Base-by-base conservation (phyloP, 805 yeast species). In the Blastobotrys parvus region DNA sequence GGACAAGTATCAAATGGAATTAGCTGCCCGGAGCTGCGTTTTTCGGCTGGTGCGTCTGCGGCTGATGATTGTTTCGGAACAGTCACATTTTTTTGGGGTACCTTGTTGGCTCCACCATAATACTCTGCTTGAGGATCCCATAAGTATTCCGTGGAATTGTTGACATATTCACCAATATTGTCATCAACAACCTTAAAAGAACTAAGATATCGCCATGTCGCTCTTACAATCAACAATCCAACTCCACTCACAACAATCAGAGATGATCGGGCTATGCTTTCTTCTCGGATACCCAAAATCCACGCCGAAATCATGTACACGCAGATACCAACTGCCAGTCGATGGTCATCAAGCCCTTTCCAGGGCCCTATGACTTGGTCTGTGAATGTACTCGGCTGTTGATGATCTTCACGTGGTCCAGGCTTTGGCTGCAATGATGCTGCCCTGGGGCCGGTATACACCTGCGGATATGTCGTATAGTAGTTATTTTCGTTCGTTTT, bases 241-340 rank as follows among this genome's bases (percentile, higher is more conserved):
- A 38, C 31, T 4, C 35, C 42, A 13, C 17, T 27, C 22, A 38
- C 20, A 4, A 30, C 42, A 11, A 38, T 29, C 20, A 38, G 8
- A 4, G 29, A 29, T 8, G 31, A 31, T 17, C 19, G 42, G 6
- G 23, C 18, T 7, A 38, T 27, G 6, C 11, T 15, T 10, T 38
- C 42, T n/a, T 38, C 42, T 18, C 25, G 7, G 8, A 16, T 11
- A 4, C 13, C 36, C 15, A 38, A 19, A 13, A 38, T 13, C n/a
- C 17, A 38, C n/a, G 35, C 42, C 6, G 42, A 38, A 10, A 38
- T 31, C 13, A 38, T 19, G 29, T 29, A 38, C n/a, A 38, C 35
- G 29, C 42, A n/a, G 8, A 38, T n/a, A 7, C 42, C 42, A 13
- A 38, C 21, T 7, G 42, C 42, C 8, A 38, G 21, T 17, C 42